A percentile compares a stretch with the other conserved stretches of the same genome.
Conservation (phyloP, 805 yeast species). For the Ogataea glucozyma region DNA sequence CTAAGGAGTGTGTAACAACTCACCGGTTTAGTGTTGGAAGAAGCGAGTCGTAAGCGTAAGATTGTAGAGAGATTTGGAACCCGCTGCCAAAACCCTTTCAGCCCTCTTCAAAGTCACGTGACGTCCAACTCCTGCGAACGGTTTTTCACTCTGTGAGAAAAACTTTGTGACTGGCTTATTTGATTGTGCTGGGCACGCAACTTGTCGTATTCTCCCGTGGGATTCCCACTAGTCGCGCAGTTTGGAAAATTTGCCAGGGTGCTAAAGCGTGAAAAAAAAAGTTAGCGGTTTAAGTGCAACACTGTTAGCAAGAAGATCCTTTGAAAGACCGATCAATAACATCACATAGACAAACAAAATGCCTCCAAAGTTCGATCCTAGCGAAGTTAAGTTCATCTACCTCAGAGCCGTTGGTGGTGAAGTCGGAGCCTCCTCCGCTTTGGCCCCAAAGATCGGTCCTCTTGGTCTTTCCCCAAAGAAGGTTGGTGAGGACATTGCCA, state of each 20-base stretch:
- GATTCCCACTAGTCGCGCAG: not conserved
- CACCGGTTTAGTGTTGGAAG: slow-evolving; percentile 48
- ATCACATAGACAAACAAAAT: slow-evolving; percentile 41
- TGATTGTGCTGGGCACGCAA: not conserved
- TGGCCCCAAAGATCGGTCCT: slow-evolving; percentile 99
- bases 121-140: not conserved
- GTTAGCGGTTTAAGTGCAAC: not conserved
- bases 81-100: not conserved
- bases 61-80: not conserved
- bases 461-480: slow-evolving; percentile 99
- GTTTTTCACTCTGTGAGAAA: not conserved
- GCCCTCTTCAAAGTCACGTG: slow-evolving; percentile 18
- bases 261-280: slow-evolving; percentile 1
- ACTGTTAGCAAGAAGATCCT: not conserved
- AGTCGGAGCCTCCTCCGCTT: slow-evolving; percentile 99
- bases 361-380: slow-evolving; percentile 99
- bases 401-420: slow-evolving; percentile 99
- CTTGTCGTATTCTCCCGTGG: too few relatives aligned
- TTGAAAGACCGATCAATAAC: slow-evolving; percentile 6
- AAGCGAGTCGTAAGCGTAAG: not conserved
- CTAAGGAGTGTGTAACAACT: slow-evolving; percentile 54
- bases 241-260: slow-evolving; percentile 6
- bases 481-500: slow-evolving; percentile 99
- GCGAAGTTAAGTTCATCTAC: slow-evolving; percentile 97
- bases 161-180: slow-evolving; percentile 2